Evolutionary conservation across 1,139 yeast species (phyloP), one percentile per base, ranked within the genome.

Genomic region (Entelexis paramagnoliae): DNA sequence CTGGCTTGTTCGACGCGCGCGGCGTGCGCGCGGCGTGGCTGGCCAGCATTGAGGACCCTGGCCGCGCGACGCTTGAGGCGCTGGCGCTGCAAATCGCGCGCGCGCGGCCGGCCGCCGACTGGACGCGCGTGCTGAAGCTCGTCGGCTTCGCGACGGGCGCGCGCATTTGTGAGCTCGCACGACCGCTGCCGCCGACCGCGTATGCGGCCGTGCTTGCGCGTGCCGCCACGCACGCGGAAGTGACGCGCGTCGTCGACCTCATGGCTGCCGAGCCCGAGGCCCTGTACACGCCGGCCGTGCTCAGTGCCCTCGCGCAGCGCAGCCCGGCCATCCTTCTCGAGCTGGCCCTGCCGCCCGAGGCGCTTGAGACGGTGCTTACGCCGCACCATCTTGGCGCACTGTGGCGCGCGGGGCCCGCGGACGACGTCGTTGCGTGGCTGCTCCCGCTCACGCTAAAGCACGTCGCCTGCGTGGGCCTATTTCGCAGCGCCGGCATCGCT

Each of bases 221-320:
- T 1, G 47, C 56, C 2, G 17, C 16, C 3, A 19, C 19, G 14
- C 35, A 19, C 2, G 33, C 40, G 16, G 28, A 47, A 7, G 43
- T 28, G 9, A 24, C 16, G n/a, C 17, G 9, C 9, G 26, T 54
- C 17, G 29, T 54, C n/a, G 36, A 26, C 14, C 19, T 34, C 7
- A 30, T 50, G 30, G 2, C 38, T 14, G 44, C 20, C 24, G n/a
- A 11, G 19, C 48, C 46, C 2, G 55, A 54, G 19, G 5, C 22
- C 5, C 39, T 55, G 32, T 55, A 55, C 47, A 28, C 54, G n/a
- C 48, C 24, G n/a, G 51, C 40, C 35, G 44, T 51, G 24, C 41
- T 54, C 24, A 42, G 41, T 14, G 54, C 54, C 10, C 35, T 55
- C 32, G 57, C 58, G n/a, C 42, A 19, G 28, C 30, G 35, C 16